These are phyloP conservation scores for Grigorovia yakushimaensis DNA, from an alignment of 805 yeast species.

Conservation along the genomic window DNA sequence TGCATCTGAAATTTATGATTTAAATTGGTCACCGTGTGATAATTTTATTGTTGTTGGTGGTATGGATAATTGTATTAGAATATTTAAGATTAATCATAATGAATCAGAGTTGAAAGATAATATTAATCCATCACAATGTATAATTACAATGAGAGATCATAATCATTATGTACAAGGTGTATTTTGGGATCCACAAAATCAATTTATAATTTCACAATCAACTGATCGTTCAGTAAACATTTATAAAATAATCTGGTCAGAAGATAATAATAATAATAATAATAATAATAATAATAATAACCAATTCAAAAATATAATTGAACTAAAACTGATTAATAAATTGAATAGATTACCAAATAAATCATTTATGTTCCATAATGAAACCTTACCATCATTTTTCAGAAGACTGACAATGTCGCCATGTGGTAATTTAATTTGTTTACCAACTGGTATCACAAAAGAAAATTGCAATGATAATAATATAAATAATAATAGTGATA, in stretches of 20 bases:
- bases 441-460: conserved; percentile 66
- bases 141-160: conserved; percentile 41
- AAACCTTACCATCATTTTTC: conserved; percentile 82
- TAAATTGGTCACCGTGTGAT: conserved; percentile 87
- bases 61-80: conserved; percentile 76
- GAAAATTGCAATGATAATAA: conserved; percentile 6
- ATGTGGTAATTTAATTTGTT: conserved; percentile 71
- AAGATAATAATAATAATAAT: conserved; percentile 1
- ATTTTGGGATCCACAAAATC: conserved; percentile 83
- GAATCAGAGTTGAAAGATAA: conserved; percentile 1
- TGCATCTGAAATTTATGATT: conserved; percentile 73
- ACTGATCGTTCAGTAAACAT: conserved; percentile 79
- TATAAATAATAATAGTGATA: conserved; percentile 4
- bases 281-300: no score
- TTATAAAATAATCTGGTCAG: conserved; percentile 31
- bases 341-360: conserved; percentile 44
- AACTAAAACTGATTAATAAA: conserved; percentile 29
- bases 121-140: conserved; percentile 4
- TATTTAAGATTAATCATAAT: conserved; percentile 34
- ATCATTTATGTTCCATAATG: conserved; percentile 65
- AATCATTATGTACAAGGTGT: conserved; percentile 92
- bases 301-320: no score
- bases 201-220: conserved; percentile 74
- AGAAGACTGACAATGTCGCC: conserved; percentile 80
- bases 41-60: conserved; percentile 74